Evolutionary conservation across 805 yeast genomes (phyloP).

Genomic region (Metschnikowia rubicola): DNA sequence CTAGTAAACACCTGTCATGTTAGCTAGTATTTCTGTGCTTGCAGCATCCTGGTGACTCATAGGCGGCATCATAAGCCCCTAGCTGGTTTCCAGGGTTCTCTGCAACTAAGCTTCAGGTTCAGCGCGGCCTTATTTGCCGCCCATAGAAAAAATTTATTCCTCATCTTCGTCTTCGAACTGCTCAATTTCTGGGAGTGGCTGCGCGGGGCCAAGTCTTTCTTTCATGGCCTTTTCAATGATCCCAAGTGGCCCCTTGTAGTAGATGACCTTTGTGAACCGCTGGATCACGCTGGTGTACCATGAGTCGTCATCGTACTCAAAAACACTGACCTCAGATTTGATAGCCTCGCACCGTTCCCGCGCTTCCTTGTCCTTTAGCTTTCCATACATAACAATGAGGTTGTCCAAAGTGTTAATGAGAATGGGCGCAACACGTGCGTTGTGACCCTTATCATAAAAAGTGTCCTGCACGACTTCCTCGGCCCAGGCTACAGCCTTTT

Average conservation of each 20-base stretch:
- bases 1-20: too few relatives aligned
- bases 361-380: conserved; percentile 22
- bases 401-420: conserved; percentile 30
- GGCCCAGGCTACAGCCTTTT: conserved; percentile 40
- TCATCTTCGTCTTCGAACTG: conserved; percentile 42
- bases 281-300: conserved; percentile 36
- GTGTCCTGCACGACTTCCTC: conserved; percentile 39
- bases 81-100: too few relatives aligned
- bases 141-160: conserved; percentile 13
- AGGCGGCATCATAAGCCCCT: too few relatives aligned
- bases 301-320: conserved; percentile 22
- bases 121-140: too few relatives aligned
- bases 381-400: conserved; percentile 31
- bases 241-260: conserved; percentile 41
- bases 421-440: conserved; percentile 27
- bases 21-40: too few relatives aligned
- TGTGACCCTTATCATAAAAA: conserved; percentile 27
- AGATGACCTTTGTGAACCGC: conserved; percentile 37
- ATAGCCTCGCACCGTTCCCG: conserved; percentile 28
- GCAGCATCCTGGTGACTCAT: too few relatives aligned
- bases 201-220: conserved; percentile 38
- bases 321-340: conserved; percentile 22
- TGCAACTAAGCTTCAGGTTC: too few relatives aligned
- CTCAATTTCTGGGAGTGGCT: conserved; percentile 34
- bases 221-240: conserved; percentile 36